Evolutionary conservation across 768 basidiomycete genomes (phyloP).

Genomic region (Cubamyces sp.): DNA sequence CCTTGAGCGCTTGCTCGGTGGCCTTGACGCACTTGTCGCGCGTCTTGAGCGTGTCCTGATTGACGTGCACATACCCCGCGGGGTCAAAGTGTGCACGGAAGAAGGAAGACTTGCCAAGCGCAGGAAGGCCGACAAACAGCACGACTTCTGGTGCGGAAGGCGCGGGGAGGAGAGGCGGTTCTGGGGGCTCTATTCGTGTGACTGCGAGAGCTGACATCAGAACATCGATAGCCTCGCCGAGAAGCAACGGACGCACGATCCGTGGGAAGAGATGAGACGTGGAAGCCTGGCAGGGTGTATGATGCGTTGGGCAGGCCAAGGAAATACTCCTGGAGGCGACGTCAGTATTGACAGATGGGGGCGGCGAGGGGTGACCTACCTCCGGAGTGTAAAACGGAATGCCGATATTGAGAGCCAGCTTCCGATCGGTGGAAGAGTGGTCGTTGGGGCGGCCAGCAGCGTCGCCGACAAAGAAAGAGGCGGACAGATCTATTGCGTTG

Average conservation of each 20-base stretch:
- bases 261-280: slow-evolving; percentile 51
- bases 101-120: slow-evolving; percentile 83
- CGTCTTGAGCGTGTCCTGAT: slow-evolving; percentile 83
- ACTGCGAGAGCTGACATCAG: slow-evolving; percentile 37
- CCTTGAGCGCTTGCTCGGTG: slow-evolving; percentile 55
- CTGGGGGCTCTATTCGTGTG: slow-evolving; percentile 53
- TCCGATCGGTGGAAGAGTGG: slow-evolving; percentile 81
- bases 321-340: slow-evolving; percentile 71
- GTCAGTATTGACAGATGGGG: not conserved
- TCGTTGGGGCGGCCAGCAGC: slow-evolving; percentile 83
- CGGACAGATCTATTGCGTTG: slow-evolving; percentile 52
- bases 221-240: not conserved
- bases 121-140: slow-evolving; percentile 64
- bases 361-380: slow-evolving; percentile 44
- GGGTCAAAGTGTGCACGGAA: slow-evolving; percentile 70
- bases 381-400: slow-evolving; percentile 85
- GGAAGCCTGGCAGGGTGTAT: slow-evolving; percentile 69
- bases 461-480: slow-evolving; percentile 86
- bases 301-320: slow-evolving; percentile 49
- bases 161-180: slow-evolving; percentile 49
- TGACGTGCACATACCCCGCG: slow-evolving; percentile 77
- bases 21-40: slow-evolving; percentile 74
- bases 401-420: slow-evolving; percentile 80
- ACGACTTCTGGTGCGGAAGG: slow-evolving; percentile 48
- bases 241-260: slow-evolving; percentile 24